These are phyloP conservation scores for Phoma sp. DNA, from an alignment of 2,329 filamentous ascomycete species.

Conservation along the genomic window DNA sequence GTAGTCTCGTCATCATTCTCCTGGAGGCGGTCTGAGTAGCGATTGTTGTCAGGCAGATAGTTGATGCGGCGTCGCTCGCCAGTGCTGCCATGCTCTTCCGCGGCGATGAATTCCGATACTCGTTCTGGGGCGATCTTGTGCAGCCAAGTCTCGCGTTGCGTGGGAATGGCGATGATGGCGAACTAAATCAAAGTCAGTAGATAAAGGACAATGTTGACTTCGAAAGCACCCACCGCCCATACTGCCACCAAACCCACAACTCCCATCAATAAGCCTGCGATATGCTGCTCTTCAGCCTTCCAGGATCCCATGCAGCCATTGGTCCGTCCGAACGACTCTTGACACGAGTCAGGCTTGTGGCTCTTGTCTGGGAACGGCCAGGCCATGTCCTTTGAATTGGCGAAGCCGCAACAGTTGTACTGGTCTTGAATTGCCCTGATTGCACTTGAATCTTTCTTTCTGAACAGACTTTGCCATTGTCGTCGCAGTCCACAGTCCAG, in stretches of 20 bases:
- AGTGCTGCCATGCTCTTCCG: slow-evolving; percentile 33
- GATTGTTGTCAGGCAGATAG: slow-evolving; percentile 36
- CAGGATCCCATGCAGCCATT: slow-evolving; percentile 62
- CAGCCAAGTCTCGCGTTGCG: slow-evolving; percentile 40
- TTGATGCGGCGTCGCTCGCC: slow-evolving; percentile 36
- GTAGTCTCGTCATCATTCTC: slow-evolving; percentile 26
- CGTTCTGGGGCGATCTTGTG: slow-evolving; percentile 39
- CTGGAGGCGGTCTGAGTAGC: slow-evolving; percentile 41
- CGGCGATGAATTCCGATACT: slow-evolving; percentile 41
- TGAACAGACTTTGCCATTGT: slow-evolving; percentile 63
- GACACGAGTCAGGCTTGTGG: slow-evolving; percentile 51
- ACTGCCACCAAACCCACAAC: slow-evolving; percentile 50
- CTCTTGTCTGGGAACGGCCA: slow-evolving; percentile 64
- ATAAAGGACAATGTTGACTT: background rate
- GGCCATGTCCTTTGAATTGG: slow-evolving; percentile 62
- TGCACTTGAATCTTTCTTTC: slow-evolving; percentile 55
- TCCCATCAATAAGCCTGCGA: slow-evolving; percentile 62
- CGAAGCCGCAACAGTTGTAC: slow-evolving; percentile 71
- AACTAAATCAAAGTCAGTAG: slow-evolving; percentile 26
- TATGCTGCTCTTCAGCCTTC: slow-evolving; percentile 61
- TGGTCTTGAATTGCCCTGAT: slow-evolving; percentile 69
- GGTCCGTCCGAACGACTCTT: slow-evolving; percentile 54
- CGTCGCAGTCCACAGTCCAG: slow-evolving; percentile 63
- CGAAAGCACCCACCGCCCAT: slow-evolving; percentile 25
- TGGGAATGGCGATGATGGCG: slow-evolving; percentile 39